A percentile compares a stretch with the other conserved stretches of the same genome.
These are phyloP conservation scores for Fusarium citri DNA, from an alignment of 2,329 filamentous ascomycete species.

Conservation along the genomic window DNA sequence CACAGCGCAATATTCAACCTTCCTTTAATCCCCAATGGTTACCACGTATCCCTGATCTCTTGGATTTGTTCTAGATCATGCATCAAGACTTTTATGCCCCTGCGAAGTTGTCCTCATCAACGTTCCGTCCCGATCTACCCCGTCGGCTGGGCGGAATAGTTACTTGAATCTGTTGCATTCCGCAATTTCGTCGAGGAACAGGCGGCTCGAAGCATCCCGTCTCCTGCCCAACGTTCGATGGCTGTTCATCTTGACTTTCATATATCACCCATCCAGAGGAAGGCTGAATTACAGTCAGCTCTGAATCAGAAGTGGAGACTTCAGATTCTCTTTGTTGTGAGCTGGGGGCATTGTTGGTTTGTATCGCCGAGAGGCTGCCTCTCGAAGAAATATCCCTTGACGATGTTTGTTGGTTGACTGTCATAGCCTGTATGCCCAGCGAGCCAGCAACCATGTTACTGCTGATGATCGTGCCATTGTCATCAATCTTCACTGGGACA, in stretches of 20 bases:
- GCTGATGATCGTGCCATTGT: background rate
- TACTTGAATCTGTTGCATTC: too few species aligned
- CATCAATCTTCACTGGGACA: constrained; percentile 28
- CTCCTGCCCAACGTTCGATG: background rate
- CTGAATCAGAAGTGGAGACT: background rate
- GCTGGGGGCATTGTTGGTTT: background rate
- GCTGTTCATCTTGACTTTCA: background rate
- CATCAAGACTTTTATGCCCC: too few species aligned
- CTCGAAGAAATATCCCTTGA: background rate
- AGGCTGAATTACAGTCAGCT: background rate
- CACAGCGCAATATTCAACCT: too few species aligned
- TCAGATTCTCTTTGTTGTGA: background rate
- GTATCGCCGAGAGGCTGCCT: background rate
- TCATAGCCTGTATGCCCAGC: constrained; percentile 8
- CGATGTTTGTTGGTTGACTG: background rate
- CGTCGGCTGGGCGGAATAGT: too few species aligned
- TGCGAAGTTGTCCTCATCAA: too few species aligned
- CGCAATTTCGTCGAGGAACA: too few species aligned
- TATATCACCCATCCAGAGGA: background rate
- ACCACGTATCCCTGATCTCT: too few species aligned
- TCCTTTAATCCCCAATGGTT: too few species aligned
- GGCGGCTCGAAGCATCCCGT: background rate
- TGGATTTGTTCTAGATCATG: too few species aligned
- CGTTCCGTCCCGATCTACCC: too few species aligned
- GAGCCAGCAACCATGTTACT: constrained; percentile 36